phyloP scores from a whole-genome alignment of 305 asterid genomes.

The Coffea humblotiana region DNA sequence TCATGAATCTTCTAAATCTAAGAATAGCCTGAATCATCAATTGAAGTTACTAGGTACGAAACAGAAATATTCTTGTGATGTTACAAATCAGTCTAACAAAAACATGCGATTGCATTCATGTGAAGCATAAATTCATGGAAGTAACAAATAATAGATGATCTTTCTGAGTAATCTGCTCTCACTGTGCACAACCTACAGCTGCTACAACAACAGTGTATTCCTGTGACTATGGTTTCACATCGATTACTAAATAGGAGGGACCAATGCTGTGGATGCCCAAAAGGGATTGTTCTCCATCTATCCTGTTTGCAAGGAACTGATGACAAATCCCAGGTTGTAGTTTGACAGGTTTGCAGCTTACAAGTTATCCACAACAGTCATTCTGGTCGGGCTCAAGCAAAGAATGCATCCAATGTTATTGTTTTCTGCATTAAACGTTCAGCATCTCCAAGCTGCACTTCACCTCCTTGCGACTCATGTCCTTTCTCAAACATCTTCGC shows the following conservation, averaged over 20 bases:
- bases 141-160: not conserved
- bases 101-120: too few relatives aligned
- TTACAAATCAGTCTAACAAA: too few relatives aligned
- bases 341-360: not conserved
- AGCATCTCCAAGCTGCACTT: slow-evolving; percentile 73
- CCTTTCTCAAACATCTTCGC: slow-evolving; percentile 67
- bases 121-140: too few relatives aligned
- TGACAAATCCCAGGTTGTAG: not conserved
- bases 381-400: not conserved
- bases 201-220: not conserved
- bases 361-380: not conserved
- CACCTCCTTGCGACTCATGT: slow-evolving; percentile 41
- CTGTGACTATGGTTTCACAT: not conserved
- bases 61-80: not conserved
- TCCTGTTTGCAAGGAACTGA: not conserved
- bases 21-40: too few relatives aligned
- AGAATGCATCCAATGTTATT: slow-evolving; percentile 2
- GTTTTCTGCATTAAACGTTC: slow-evolving; percentile 70
- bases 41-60: not conserved
- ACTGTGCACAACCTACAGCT: not conserved
- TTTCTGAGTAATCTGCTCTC: not conserved
- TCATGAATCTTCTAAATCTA: too few relatives aligned
- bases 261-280: not conserved
- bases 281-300: not conserved
- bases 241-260: not conserved